Base-by-base conservation (phyloP, 495 filamentous ascomycete species). In the Aspergillus coremiiformis region DNA sequence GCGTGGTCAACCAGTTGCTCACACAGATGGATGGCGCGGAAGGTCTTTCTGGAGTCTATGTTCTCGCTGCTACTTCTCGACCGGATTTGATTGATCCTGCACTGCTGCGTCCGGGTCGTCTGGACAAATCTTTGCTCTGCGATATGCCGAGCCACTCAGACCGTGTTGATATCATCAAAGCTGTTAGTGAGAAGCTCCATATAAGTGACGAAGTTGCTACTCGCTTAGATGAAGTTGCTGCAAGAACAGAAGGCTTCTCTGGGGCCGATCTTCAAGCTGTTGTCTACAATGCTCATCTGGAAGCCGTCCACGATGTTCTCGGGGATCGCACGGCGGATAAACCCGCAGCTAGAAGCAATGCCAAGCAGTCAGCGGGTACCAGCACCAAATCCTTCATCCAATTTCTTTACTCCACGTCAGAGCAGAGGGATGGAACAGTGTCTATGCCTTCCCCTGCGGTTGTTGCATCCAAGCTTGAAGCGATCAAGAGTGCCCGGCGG, bases 11-110 rank as follows among this genome's bases (percentile, higher is more conserved):
- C 63, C 94, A 97, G 73, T 81, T 98, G 41, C 75, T 98, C 8
- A 98, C 93, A 4, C 94, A 96, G 68, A 98, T 98, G 94, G 93
- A 98, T 62, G 93, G 93, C 61, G 94, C 94, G 1, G 94, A 98
- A 64, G 93, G 94, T 15, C 69, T 97, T 5, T 87, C 84, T 0
- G 94, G 94, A 0, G 93, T 98, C 1, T 97, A 97, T 60, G 93
- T 98, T 1, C 81, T 98, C 4, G 93, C 93, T 23, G 93, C 93
- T 12, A 98, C 93, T 1, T 86, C 81, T 3, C 73, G 93, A 22
- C 93, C 93, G 0, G 94, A 98, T 66, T 64, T 97, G 5, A 97
- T 98, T 39, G 93, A 98, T 61, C 92, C 93, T 2, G 93, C 93
- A 3, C 71, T 98, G 24, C 70, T 97, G 33, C 78, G 93, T 35